These are phyloP conservation scores for Dictyostelium intermedium DNA, from an alignment of 78 protist species.

Conservation along the genomic window DNA sequence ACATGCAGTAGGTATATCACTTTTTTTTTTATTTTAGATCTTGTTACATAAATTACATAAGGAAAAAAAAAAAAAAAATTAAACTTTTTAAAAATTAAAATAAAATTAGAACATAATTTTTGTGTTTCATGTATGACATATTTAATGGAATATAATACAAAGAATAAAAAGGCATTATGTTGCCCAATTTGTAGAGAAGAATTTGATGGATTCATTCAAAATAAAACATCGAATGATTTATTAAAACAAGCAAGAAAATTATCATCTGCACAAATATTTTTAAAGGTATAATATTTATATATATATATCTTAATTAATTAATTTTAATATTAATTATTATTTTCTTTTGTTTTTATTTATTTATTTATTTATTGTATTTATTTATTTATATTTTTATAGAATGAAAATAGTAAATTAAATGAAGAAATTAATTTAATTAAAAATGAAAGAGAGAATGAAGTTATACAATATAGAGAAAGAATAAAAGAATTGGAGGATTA, in stretches of 20 bases:
- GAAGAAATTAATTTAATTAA: not conserved
- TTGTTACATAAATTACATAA: too few relatives aligned
- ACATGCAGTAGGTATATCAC: not conserved
- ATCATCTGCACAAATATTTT: not conserved
- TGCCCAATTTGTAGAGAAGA: constrained; percentile 65
- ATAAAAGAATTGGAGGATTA: not conserved
- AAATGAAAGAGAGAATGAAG: not conserved
- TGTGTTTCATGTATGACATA: constrained; percentile 21
- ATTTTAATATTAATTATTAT: not conserved
- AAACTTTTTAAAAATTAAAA: too few relatives aligned
- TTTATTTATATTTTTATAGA: not conserved
- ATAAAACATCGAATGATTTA: constrained; percentile 33
- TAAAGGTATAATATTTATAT: not conserved
- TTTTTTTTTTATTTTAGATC: not conserved
- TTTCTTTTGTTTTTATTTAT: too few relatives aligned
- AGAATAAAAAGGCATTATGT: not conserved
- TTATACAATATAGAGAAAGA: not conserved
- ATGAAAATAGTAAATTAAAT: not conserved
- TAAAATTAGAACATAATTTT: constrained; percentile 44
- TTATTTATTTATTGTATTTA: too few relatives aligned
- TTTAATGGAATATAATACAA: not conserved
- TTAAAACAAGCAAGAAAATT: constrained; percentile 1
- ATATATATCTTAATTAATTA: not conserved
- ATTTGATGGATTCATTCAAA: constrained; percentile 61
- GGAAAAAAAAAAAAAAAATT: too few relatives aligned